Evolutionary conservation across 2,329 filamentous ascomycete species (phyloP), one percentile per base, ranked within the genome.

Genomic region (Didymella exigua): DNA sequence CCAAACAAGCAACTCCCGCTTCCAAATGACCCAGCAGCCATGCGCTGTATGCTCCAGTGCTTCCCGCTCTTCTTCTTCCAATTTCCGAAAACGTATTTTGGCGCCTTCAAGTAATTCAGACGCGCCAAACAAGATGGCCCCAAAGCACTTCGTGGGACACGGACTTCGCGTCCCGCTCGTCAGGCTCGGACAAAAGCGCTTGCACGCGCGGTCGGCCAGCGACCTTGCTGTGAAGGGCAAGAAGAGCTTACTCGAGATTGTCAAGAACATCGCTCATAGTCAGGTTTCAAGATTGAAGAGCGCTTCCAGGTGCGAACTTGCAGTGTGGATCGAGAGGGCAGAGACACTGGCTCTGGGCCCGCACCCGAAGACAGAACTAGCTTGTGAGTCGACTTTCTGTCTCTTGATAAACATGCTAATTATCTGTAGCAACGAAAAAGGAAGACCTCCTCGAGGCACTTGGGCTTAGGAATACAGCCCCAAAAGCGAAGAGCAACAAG

Each of bases 281-380:
- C 61, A 61, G 26, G 58, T 38, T 2, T 18, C 55, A 13, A 48
- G 56, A 27, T 47, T 69, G 16, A 49, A 43, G 36, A 9, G 21
- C 7, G 7, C 38, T 43, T 44, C 48, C 5, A 65, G 61, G 26
- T 34, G 30, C 9, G 54, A 44, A 6, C 59, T 68, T 14, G 61
- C 53, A 11, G 53, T 49, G 4, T 68, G 63, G 61, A 65, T 67
- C 18, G 62, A 65, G 21, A 44, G 56, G 14, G 58, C 52, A 16
- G 66, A 70, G 43, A 64, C 60, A 11, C 53, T 54, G 11, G 63
- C 65, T 9, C 50, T 65, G 4, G 61, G 60, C 14, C 49, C 56
- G 19, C 49, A 62, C 18, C 60, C 54, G 3, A 43, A 46, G n/a
- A 61, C 46, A 9, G 44, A 43, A 8, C 14, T 60, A 13, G 11